Conservation (phyloP, 768 basidiomycete species). For the Termitomyces sp. region DNA sequence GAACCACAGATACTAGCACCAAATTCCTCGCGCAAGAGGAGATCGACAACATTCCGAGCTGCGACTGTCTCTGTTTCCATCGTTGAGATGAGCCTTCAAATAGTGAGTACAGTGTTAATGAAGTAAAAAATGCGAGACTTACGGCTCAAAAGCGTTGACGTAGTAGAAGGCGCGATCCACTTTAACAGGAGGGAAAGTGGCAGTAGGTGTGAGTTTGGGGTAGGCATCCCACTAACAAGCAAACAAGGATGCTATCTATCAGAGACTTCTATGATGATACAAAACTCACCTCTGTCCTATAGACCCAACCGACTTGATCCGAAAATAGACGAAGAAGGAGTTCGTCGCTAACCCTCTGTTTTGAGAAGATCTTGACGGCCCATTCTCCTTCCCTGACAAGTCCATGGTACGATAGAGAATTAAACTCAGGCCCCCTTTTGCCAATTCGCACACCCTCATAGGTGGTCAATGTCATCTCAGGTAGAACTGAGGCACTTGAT, state of each 20-base stretch:
- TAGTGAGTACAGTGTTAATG: not conserved
- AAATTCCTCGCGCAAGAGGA: constrained; percentile 71
- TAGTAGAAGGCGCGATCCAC: constrained; percentile 82
- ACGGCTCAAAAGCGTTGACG: constrained; percentile 90
- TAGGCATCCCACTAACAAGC: constrained; percentile 69
- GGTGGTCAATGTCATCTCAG: constrained; percentile 70
- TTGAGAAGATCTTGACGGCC: constrained; percentile 87
- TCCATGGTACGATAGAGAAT: constrained; percentile 80
- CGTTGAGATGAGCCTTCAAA: constrained; percentile 68
- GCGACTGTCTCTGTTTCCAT: constrained; percentile 94
- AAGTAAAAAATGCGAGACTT: constrained; percentile 23
- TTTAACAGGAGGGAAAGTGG: constrained; percentile 69
- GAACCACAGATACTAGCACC: constrained; percentile 62
- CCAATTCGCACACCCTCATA: constrained; percentile 51
- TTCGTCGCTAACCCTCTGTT: constrained; percentile 54
- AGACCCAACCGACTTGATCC: constrained; percentile 71
- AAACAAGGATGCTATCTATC: not conserved
- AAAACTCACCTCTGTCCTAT: constrained; percentile 64
- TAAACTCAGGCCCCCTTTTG: constrained; percentile 70
- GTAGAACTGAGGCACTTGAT: constrained; percentile 34
- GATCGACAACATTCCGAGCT: constrained; percentile 77
- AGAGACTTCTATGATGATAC: not conserved
- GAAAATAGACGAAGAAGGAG: constrained; percentile 65
- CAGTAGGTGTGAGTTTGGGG: constrained; percentile 63
- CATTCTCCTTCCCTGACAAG: constrained; percentile 50